Percentiles rank a stretch among this genome's conserved stretches.
Conservation (phyloP, 1,139 yeast species). For the Geotrichum aggregatum region DNA sequence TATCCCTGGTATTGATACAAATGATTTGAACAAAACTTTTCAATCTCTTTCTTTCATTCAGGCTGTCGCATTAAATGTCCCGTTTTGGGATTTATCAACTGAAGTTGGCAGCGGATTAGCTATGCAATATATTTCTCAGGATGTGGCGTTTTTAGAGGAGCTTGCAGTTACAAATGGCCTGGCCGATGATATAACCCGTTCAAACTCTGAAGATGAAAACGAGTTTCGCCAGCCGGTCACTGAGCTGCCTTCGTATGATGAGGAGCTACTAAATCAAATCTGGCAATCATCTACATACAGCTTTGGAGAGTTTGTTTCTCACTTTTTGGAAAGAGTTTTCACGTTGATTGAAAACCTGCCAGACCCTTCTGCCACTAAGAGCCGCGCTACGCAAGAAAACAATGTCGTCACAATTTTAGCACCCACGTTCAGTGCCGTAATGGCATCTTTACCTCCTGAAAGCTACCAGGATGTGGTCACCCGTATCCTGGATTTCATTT, state of each 20-base stretch:
- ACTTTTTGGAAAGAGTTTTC: constrained; percentile 59
- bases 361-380: constrained; percentile 30
- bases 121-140: constrained; percentile 61
- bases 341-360: constrained; percentile 73
- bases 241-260: constrained; percentile 38
- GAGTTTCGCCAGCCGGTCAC: constrained; percentile 23
- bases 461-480: constrained; percentile 53
- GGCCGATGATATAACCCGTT: constrained; percentile 3
- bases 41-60: constrained; percentile 68
- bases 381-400: constrained; percentile 37
- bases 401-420: constrained; percentile 56
- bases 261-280: constrained; percentile 51
- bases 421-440: constrained; percentile 60
- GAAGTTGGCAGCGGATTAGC: constrained; percentile 50
- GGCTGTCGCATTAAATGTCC: constrained; percentile 67
- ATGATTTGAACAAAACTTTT: constrained; percentile 73
- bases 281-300: constrained; percentile 70
- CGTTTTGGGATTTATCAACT: constrained; percentile 46
- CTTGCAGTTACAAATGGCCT: constrained; percentile 11
- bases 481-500: constrained; percentile 52
- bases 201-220: constrained; percentile 22
- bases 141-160: constrained; percentile 36
- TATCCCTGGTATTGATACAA: constrained; percentile 81
- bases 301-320: constrained; percentile 57
- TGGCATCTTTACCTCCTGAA: constrained; percentile 68